Conservation (phyloP, 2,329 filamentous ascomycete species). For the Cladosporium colombiae region DNA sequence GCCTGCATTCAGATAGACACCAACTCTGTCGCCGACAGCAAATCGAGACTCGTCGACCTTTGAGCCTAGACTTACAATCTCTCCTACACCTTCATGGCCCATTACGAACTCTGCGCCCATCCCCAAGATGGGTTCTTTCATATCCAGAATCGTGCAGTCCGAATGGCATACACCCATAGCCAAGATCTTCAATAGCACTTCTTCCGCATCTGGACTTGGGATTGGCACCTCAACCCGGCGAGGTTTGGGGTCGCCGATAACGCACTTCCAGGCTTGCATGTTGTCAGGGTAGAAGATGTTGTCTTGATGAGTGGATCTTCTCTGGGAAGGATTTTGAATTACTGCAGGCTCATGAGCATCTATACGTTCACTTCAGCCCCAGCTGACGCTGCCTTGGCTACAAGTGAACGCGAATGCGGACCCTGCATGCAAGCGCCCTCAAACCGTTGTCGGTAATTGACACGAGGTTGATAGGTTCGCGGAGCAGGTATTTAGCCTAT, state of each 20-base stretch:
- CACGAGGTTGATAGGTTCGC: background rate
- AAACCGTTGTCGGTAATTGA: background rate
- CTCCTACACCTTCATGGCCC: constrained; percentile 29
- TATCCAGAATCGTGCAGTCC: constrained; percentile 36
- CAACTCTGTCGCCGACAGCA: constrained; percentile 35
- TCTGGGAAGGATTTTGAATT: background rate
- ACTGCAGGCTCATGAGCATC: background rate
- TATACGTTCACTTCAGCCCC: background rate
- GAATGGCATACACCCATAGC: constrained; percentile 41
- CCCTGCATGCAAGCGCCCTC: background rate
- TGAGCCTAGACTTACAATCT: constrained; percentile 25
- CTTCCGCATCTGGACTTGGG: constrained; percentile 30
- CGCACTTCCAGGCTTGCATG: constrained; percentile 19
- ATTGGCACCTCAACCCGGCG: constrained; percentile 36
- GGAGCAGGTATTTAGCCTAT: background rate
- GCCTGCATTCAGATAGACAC: constrained; percentile 37
- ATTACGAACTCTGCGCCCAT: constrained; percentile 17
- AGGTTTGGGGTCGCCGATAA: constrained; percentile 32
- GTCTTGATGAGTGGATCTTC: background rate
- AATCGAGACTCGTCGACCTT: constrained; percentile 20
- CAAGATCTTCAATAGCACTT: constrained; percentile 39
- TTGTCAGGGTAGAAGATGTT: background rate
- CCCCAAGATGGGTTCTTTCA: constrained; percentile 25
- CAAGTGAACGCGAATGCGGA: background rate
- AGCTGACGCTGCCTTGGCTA: background rate